phyloP scores from a whole-genome alignment of 768 basidiomycete genomes.

The Tylopilus felleus region DNA sequence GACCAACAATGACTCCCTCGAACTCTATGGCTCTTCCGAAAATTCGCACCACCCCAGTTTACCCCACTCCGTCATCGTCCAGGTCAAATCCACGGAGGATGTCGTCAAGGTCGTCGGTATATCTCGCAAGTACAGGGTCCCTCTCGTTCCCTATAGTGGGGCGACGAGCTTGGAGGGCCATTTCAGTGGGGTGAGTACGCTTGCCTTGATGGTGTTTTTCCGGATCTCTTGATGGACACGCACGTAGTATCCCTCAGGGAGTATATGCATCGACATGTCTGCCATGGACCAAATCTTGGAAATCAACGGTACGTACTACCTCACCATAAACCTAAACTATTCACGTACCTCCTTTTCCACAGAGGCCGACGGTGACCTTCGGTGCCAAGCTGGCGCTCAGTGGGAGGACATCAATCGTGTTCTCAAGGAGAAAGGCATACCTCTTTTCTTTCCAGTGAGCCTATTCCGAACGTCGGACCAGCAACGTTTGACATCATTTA shows the following conservation, averaged over 20 bases:
- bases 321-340: conserved; percentile 1
- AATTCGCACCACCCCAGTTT: conserved; percentile 65
- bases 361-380: conserved; percentile 73
- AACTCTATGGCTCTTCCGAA: conserved; percentile 61
- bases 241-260: conserved; percentile 43
- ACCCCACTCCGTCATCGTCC: conserved; percentile 56
- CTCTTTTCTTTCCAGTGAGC: conserved; percentile 83
- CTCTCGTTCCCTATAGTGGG: conserved; percentile 78
- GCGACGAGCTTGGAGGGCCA: conserved; percentile 89
- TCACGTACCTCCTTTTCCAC: background rate
- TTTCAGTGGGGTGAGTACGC: conserved; percentile 59
- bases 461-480: background rate
- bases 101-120: conserved; percentile 79
- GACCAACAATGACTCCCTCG: conserved; percentile 49
- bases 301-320: conserved; percentile 45
- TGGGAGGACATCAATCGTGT: conserved; percentile 78
- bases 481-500: background rate
- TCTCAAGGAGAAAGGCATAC: conserved; percentile 65
- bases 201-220: background rate
- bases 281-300: conserved; percentile 64
- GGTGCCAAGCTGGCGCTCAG: conserved; percentile 70
- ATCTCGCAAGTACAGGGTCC: conserved; percentile 68
- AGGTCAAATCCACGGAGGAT: conserved; percentile 68
- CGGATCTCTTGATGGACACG: conserved; percentile 1
- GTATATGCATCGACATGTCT: conserved; percentile 65